Evolutionary conservation across 2,329 filamentous ascomycete species (phyloP).

Genomic region (Botrytis byssoidea): DNA sequence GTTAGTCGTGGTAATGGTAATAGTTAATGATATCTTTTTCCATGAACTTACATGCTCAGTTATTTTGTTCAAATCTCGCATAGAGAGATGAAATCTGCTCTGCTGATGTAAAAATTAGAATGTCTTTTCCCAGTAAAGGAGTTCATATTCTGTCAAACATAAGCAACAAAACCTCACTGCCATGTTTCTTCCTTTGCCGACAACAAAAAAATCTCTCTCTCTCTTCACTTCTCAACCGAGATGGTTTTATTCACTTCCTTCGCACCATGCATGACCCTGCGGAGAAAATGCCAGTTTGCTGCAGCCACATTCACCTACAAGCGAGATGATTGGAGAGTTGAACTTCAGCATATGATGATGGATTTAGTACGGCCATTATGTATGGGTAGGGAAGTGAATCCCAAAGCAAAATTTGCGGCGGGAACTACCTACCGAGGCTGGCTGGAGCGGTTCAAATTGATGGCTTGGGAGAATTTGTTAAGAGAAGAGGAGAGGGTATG

Average conservation of each 20-base stretch:
- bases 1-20: not conserved
- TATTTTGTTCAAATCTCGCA: accelerated
- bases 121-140: not conserved
- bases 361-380: not conserved
- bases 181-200: no score
- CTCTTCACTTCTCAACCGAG: not conserved
- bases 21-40: not conserved
- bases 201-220: no score
- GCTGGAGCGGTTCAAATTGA: accelerated
- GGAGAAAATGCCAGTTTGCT: not conserved
- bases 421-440: not conserved
- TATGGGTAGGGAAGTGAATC: not conserved
- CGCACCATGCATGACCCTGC: accelerated
- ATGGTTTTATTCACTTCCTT: not conserved
- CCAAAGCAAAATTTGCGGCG: not conserved
- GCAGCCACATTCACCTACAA: not conserved
- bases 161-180: no score
- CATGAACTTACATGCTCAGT: accelerated
- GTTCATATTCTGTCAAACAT: not conserved
- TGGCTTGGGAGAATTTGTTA: not conserved
- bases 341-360: not conserved
- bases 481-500: not conserved
- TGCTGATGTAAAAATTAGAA: not conserved
- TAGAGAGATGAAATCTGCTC: not conserved
- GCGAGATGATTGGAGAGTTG: not conserved